phyloP scores from a whole-genome alignment of 2,329 filamentous ascomycete species.

The Scedosporium minutisporum region DNA sequence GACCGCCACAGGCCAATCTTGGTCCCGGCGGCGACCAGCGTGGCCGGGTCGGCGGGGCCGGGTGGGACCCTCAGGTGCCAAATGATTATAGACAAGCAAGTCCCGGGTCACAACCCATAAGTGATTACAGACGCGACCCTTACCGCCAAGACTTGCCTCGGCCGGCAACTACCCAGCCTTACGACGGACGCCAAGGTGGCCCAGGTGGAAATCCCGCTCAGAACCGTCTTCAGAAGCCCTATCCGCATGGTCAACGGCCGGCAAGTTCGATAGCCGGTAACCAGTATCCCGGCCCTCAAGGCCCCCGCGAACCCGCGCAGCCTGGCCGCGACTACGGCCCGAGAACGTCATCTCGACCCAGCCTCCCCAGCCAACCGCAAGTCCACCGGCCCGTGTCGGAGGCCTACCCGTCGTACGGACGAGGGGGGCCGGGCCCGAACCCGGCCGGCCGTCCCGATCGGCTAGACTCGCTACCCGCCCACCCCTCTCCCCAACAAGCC shows the following conservation, averaged over 20 bases:
- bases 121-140: constrained; percentile 13
- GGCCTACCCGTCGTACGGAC: constrained; percentile 13
- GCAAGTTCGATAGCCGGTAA: constrained; percentile 8
- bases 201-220: constrained; percentile 15
- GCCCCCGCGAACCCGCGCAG: constrained; percentile 15
- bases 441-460: constrained; percentile 12
- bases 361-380: not conserved
- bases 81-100: constrained; percentile 30
- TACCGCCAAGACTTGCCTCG: constrained; percentile 14
- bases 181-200: constrained; percentile 14
- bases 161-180: constrained; percentile 18
- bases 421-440: constrained; percentile 14
- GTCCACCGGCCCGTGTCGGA: constrained; percentile 18
- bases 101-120: constrained; percentile 20
- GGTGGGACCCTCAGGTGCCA: constrained; percentile 34
- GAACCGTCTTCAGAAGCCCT: constrained; percentile 7
- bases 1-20: constrained; percentile 3
- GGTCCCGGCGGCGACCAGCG: constrained; percentile 12
- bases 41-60: constrained; percentile 31
- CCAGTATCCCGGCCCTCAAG: constrained; percentile 12
- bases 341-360: constrained; percentile 23
- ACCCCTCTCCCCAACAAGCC: not conserved
- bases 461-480: constrained; percentile 11
- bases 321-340: constrained; percentile 28
- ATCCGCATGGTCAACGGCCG: constrained; percentile 8